phyloP scores from a whole-genome alignment of 148 eudicot genomes.

The Cornus florida region DNA sequence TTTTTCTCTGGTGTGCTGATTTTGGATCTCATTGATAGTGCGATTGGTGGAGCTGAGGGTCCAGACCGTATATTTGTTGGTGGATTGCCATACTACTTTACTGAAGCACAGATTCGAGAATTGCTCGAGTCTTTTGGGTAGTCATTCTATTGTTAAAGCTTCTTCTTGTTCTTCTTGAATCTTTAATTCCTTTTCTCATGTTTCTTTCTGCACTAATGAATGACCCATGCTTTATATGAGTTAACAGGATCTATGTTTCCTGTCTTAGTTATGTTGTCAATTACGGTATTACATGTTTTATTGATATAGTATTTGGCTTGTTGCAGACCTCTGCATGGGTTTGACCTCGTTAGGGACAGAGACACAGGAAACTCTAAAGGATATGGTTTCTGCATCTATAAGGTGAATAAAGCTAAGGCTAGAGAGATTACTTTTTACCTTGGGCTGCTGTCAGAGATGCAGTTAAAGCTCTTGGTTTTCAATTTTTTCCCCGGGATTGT shows the following conservation, averaged over 20 bases:
- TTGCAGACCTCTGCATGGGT: slow-evolving; percentile 71
- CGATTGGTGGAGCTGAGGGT: slow-evolving; percentile 70
- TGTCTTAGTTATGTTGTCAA: not conserved
- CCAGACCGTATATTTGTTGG: slow-evolving; percentile 94
- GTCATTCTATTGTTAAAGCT: not conserved
- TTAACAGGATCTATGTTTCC: not conserved
- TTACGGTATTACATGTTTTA: not conserved
- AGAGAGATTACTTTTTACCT: not conserved
- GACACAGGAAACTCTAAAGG: slow-evolving; percentile 96
- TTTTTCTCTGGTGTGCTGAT: slow-evolving; percentile 5
- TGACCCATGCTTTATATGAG: not conserved
- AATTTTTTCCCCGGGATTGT: not conserved
- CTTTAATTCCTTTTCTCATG: not conserved
- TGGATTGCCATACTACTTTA: slow-evolving; percentile 85
- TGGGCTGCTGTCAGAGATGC: not conserved
- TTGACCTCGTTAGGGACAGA: slow-evolving; percentile 94
- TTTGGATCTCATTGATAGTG: slow-evolving; percentile 32
- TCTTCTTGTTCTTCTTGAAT: not conserved
- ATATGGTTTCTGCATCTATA: slow-evolving; percentile 83
- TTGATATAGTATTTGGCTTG: slow-evolving; percentile 11
- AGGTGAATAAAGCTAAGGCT: slow-evolving; percentile 44
- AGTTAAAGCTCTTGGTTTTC: not conserved
- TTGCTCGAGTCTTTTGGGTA: slow-evolving; percentile 84
- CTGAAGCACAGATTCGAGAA: slow-evolving; percentile 82
- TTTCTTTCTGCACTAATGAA: not conserved